Evolutionary conservation across 257 asterid genomes (phyloP).

Genomic region (Jasminum sambac): DNA sequence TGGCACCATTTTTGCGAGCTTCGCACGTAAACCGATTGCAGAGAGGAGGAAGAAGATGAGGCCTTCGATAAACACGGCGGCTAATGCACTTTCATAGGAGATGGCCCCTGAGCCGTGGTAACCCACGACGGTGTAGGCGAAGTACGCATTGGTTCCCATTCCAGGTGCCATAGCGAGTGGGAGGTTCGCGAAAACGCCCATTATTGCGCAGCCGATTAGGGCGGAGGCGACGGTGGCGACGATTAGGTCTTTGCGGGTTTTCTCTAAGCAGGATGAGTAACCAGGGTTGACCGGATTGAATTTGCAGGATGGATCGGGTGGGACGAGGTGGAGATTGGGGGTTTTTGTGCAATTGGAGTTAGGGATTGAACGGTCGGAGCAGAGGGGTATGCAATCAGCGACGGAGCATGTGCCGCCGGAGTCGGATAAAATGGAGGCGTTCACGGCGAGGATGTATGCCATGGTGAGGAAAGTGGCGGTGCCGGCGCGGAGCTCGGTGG

Average conservation of each 20-base stretch:
- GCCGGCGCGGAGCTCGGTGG: slow-evolving; percentile 99
- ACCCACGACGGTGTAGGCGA: slow-evolving; percentile 90
- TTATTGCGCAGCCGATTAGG: slow-evolving; percentile 71
- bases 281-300: slow-evolving; percentile 86
- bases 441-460: slow-evolving; percentile 98
- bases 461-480: slow-evolving; percentile 96
- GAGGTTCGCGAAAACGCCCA: slow-evolving; percentile 79
- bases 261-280: slow-evolving; percentile 74
- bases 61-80: slow-evolving; percentile 88
- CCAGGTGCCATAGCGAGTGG: slow-evolving; percentile 93
- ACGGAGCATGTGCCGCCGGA: slow-evolving; percentile 95
- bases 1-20: slow-evolving; percentile 78
- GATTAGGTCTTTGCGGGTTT: slow-evolving; percentile 64
- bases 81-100: slow-evolving; percentile 71
- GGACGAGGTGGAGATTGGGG: slow-evolving; percentile 46
- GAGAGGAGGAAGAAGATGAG: slow-evolving; percentile 63
- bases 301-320: slow-evolving; percentile 70
- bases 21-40: slow-evolving; percentile 71
- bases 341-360: slow-evolving; percentile 41
- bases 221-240: slow-evolving; percentile 89
- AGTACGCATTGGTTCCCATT: slow-evolving; percentile 90
- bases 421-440: slow-evolving; percentile 86
- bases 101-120: slow-evolving; percentile 88
- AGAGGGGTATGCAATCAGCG: slow-evolving; percentile 77
- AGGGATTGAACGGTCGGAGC: slow-evolving; percentile 56